Percentiles rank a stretch among this genome's conserved stretches.
phyloP scores from a whole-genome alignment of 495 filamentous ascomycete genomes.

The Recurvomyces mirabilis region DNA sequence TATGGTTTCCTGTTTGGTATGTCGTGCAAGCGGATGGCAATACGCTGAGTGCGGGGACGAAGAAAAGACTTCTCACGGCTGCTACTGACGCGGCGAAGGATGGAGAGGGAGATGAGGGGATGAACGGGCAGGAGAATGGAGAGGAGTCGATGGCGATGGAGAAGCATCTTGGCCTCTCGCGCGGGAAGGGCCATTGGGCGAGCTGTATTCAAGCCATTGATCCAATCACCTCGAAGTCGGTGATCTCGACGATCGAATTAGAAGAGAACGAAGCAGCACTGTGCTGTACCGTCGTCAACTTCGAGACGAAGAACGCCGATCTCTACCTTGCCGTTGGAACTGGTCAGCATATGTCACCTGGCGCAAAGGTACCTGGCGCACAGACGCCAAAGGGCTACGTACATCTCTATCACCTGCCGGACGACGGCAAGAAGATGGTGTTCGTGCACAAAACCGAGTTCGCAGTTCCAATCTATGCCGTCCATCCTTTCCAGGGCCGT shows the following conservation, averaged over 20 bases:
- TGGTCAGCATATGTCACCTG: conserved; percentile 61
- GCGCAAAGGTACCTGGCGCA: not conserved
- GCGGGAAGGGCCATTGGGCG: conserved; percentile 77
- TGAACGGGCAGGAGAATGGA: conserved; percentile 35
- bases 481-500: conserved; percentile 84
- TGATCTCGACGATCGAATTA: conserved; percentile 66
- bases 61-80: conserved; percentile 55
- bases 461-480: conserved; percentile 75
- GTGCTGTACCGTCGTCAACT: conserved; percentile 70
- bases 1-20: conserved; percentile 80
- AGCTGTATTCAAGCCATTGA: conserved; percentile 88
- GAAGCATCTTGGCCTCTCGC: conserved; percentile 79
- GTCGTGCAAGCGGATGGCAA: conserved; percentile 90
- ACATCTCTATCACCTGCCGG: conserved; percentile 83
- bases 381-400: conserved; percentile 76
- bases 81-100: conserved; percentile 3
- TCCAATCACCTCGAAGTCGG: conserved; percentile 58
- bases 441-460: conserved; percentile 94
- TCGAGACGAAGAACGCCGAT: conserved; percentile 79
- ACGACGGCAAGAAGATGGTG: conserved; percentile 74
- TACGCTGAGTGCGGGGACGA: conserved; percentile 64
- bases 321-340: conserved; percentile 87
- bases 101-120: conserved; percentile 28
- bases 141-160: conserved; percentile 3
- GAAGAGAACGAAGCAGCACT: conserved; percentile 86